Conservation (phyloP, 1,284 basidiomycete genomes). For the Malassezia vespertilionis region DNA sequence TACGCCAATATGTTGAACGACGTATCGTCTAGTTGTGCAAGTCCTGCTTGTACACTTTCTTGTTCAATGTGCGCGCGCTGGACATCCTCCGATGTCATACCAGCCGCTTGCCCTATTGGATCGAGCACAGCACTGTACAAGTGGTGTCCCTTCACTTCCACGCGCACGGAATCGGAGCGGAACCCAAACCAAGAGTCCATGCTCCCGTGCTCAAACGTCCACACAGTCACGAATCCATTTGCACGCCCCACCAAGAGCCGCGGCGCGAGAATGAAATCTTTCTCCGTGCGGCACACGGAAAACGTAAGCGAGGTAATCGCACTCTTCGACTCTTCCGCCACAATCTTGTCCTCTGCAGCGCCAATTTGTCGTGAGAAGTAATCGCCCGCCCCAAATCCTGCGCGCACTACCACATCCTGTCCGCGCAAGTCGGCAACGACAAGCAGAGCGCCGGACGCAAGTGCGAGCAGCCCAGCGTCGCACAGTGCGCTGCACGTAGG, state of each 20-base stretch:
- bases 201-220: constrained; percentile 29
- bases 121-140: constrained; percentile 26
- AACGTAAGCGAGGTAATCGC: constrained; percentile 27
- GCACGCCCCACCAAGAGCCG: constrained; percentile 30
- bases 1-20: constrained; percentile 15
- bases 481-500: constrained; percentile 24
- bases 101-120: constrained; percentile 13
- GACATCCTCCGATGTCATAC: neutral
- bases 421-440: constrained; percentile 33
- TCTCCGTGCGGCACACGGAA: constrained; percentile 26
- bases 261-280: constrained; percentile 28
- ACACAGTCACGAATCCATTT: constrained; percentile 29
- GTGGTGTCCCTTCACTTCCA: neutral
- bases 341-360: constrained; percentile 16
- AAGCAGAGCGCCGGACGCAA: constrained; percentile 33
- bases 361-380: constrained; percentile 14
- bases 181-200: constrained; percentile 30
- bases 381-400: constrained; percentile 28
- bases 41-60: neutral
- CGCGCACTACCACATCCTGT: constrained; percentile 33
- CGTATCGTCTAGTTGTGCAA: neutral
- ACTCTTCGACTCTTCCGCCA: constrained; percentile 29
- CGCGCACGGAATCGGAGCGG: constrained; percentile 5
- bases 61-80: constrained; percentile 14
- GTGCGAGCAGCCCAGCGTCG: constrained; percentile 37